These are phyloP conservation scores for Eruca vesicaria DNA, from an alignment of 441 rosid genomes.

Conservation along the genomic window DNA sequence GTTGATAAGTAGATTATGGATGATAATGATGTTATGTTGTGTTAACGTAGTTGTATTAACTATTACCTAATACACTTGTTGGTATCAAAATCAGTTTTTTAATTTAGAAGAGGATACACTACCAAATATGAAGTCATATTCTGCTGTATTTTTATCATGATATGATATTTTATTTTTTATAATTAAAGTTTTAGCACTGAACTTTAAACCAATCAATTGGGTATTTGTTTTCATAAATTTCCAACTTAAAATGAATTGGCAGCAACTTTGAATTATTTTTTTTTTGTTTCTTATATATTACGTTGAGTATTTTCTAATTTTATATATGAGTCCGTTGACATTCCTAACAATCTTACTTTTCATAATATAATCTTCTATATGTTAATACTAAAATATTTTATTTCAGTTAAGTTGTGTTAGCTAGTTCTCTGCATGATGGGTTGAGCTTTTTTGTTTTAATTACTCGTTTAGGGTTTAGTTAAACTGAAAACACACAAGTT, in stretches of 20 bases:
- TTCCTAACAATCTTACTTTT: neutral
- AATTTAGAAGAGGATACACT: neutral
- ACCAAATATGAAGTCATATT: neutral
- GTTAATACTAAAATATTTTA: neutral
- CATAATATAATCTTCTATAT: neutral
- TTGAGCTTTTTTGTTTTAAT: neutral
- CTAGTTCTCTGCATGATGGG: neutral
- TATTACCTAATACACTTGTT: neutral
- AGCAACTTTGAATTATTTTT: neutral
- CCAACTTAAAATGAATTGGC: neutral
- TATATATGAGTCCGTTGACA: neutral
- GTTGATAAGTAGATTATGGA: neutral
- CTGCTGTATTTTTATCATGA: neutral
- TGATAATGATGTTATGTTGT: conserved; percentile 2
- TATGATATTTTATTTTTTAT: neutral
- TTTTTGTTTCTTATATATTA: neutral
- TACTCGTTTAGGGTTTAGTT: neutral
- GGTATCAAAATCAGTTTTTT: conserved; percentile 1
- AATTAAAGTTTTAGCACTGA: neutral
- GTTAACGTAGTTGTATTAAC: neutral
- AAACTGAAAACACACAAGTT: neutral
- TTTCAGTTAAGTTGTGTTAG: neutral
- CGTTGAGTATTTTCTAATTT: neutral
- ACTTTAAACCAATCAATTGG: neutral
- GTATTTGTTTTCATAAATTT: neutral